phyloP scores from a whole-genome alignment of 2,329 filamentous ascomycete species.

The Trichocomaceae sp. region DNA sequence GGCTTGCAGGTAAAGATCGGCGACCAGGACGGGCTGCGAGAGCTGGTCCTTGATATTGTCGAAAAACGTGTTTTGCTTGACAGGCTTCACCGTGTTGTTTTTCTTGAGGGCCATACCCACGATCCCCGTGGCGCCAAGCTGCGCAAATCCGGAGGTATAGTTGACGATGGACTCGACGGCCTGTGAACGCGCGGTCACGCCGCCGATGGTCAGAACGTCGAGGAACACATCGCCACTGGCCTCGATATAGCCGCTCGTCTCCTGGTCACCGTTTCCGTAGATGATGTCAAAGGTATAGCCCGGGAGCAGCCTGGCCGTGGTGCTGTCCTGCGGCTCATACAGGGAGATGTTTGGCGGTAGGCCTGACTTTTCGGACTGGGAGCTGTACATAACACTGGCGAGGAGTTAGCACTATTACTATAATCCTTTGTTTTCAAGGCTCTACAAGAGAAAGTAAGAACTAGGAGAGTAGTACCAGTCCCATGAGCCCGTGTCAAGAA shows the following conservation, averaged over 20 bases:
- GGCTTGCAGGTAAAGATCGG: constrained; percentile 52
- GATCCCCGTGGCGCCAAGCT: constrained; percentile 58
- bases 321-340: constrained; percentile 50
- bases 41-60: constrained; percentile 59
- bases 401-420: constrained; percentile 26
- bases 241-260: constrained; percentile 57
- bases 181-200: constrained; percentile 54
- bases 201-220: constrained; percentile 63
- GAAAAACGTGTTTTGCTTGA: constrained; percentile 64
- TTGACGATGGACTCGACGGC: constrained; percentile 63
- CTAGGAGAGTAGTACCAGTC: constrained; percentile 48
- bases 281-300: constrained; percentile 55
- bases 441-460: too few relatives aligned
- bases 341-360: constrained; percentile 47
- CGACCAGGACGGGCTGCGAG: constrained; percentile 62
- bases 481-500: constrained; percentile 68
- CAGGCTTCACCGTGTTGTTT: constrained; percentile 59
- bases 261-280: constrained; percentile 62
- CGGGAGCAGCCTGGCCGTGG: constrained; percentile 42
- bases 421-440: too few relatives aligned
- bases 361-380: constrained; percentile 55
- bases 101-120: constrained; percentile 60
- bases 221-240: constrained; percentile 58
- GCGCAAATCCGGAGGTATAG: constrained; percentile 52
- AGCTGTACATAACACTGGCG: constrained; percentile 57